These are phyloP conservation scores for Spathaspora hagerdaliae DNA, from an alignment of 805 yeast species.

Conservation along the genomic window DNA sequence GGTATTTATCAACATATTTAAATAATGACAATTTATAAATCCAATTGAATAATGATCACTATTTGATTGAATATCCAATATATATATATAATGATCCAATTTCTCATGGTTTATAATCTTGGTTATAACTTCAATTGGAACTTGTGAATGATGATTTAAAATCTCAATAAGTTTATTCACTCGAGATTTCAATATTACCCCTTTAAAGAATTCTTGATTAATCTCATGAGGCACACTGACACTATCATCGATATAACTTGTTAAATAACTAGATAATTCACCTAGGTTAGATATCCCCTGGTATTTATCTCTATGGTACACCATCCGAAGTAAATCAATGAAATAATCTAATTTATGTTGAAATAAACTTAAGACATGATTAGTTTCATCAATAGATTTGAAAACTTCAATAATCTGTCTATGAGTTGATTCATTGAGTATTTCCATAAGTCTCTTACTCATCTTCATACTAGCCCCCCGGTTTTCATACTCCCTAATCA, in stretches of 20 bases:
- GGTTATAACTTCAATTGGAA: not conserved
- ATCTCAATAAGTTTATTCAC: not conserved
- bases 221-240: not conserved
- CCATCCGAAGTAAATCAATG: not conserved
- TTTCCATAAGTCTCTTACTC: not conserved
- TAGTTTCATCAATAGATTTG: not conserved
- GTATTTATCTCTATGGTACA: not conserved
- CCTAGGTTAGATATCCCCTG: not conserved
- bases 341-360: slow-evolving; percentile 1
- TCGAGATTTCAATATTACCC: not conserved
- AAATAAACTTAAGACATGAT: not conserved
- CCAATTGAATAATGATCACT: not conserved
- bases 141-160: not conserved
- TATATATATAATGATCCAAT: not conserved
- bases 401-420: not conserved
- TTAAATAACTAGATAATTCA: not conserved
- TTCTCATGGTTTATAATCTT: not conserved
- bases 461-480: not conserved
- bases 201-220: not conserved
- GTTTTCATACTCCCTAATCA: not conserved
- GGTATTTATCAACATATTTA: not conserved
- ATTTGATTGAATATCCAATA: not conserved
- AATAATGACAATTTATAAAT: not conserved
- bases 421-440: not conserved
- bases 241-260: not conserved